These are phyloP conservation scores for Artemisia annua DNA, from an alignment of 129 eudicot species.

Conservation along the genomic window DNA sequence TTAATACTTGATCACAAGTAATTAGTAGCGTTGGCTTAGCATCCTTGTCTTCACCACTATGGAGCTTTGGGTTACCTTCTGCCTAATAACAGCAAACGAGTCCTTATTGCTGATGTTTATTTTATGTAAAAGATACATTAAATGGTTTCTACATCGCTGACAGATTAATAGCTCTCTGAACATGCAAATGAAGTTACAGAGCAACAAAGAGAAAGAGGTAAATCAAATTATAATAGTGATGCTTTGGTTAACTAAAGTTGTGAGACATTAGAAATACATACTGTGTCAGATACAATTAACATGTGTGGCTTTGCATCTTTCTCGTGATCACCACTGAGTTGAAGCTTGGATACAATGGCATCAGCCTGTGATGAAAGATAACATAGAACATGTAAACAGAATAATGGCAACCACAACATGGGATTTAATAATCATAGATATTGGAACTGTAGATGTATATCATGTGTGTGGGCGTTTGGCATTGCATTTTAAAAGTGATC, in stretches of 20 bases:
- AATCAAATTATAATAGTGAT: no score
- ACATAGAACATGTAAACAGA: neutral
- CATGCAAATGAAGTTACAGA: no score
- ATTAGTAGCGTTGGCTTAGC: conserved; percentile 74
- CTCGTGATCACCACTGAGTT: conserved; percentile 39
- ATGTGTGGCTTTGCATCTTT: conserved; percentile 53
- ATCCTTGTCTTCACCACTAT: conserved; percentile 57
- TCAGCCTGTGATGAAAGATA: conserved; percentile 57
- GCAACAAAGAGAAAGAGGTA: no score
- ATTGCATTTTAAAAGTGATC: neutral
- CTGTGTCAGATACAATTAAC: conserved; percentile 73
- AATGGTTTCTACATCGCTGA: no score
- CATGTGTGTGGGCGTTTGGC: neutral
- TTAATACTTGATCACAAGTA: conserved; percentile 93
- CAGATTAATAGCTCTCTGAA: no score
- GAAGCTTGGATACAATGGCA: conserved; percentile 69
- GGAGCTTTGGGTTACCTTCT: conserved; percentile 68
- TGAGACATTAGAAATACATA: conserved; percentile 33
- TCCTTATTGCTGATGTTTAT: neutral
- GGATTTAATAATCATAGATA: neutral
- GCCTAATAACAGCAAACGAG: conserved; percentile 52
- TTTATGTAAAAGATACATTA: no score
- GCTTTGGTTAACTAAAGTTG: neutral
- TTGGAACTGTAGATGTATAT: neutral
- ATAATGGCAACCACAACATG: neutral